Evolutionary conservation across 352 stramenopile genomes (phyloP).

Genomic region (Peronospora belbahrii): DNA sequence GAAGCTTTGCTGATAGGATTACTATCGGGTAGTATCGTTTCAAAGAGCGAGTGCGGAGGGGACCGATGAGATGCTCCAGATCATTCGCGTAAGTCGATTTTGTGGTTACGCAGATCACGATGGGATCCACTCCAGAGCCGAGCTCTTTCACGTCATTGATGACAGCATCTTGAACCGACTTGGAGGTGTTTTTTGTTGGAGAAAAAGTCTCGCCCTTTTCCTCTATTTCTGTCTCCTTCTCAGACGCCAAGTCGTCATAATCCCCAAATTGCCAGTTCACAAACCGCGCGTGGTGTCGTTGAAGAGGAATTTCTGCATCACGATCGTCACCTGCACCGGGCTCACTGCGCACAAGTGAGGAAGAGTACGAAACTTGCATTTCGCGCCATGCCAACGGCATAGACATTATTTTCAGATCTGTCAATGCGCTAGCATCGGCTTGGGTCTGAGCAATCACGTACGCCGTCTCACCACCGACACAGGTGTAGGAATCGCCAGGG

Average conservation of each 20-base stretch:
- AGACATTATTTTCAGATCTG: constrained; percentile 17
- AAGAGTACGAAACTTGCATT: constrained; percentile 24
- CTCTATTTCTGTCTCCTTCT: constrained; percentile 17
- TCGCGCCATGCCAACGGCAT: constrained; percentile 30
- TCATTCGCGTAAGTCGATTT: constrained; percentile 54
- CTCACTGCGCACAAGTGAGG: constrained; percentile 24
- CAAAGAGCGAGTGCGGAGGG: constrained; percentile 57
- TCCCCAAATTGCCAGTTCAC: constrained; percentile 22
- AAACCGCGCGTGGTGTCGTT: constrained; percentile 26
- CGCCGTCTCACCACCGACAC: constrained; percentile 50
- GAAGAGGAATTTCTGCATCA: constrained; percentile 6
- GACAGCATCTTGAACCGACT: constrained; percentile 34
- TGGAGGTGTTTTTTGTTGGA: constrained; percentile 4
- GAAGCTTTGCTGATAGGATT: constrained; percentile 50
- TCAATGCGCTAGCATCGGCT: constrained; percentile 27
- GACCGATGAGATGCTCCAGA: constrained; percentile 70
- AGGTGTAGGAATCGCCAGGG: constrained; percentile 65
- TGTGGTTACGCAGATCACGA: constrained; percentile 66
- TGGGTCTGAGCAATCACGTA: constrained; percentile 69
- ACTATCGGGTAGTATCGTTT: constrained; percentile 67
- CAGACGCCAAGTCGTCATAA: constrained; percentile 21
- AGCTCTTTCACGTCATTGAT: constrained; percentile 47
- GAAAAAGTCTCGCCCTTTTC: constrained; percentile 7
- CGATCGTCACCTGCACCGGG: constrained; percentile 13
- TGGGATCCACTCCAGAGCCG: constrained; percentile 41